Conservation (phyloP, 2,329 filamentous ascomycete species). For the Gyromitra esculenta region DNA sequence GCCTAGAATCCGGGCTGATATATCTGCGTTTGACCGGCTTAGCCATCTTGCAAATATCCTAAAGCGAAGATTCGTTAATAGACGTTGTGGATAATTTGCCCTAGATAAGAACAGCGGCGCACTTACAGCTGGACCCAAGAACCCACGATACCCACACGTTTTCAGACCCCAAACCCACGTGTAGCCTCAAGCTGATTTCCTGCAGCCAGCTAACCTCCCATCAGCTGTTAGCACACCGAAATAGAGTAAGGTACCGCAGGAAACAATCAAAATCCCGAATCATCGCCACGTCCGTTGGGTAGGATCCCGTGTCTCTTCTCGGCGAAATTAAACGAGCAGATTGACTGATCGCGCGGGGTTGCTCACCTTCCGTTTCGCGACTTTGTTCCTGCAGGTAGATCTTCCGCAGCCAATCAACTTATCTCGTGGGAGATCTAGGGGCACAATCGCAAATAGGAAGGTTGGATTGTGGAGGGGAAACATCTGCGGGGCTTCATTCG, state of each 20-base stretch:
- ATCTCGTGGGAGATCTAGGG: constrained; percentile 17
- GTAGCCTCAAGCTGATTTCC: background rate
- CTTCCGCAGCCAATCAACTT: constrained; percentile 38
- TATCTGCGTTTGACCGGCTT: constrained; percentile 22
- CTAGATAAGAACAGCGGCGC: background rate
- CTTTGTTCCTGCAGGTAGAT: constrained; percentile 29
- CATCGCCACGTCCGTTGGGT: constrained; percentile 3
- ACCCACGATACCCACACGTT: constrained; percentile 3
- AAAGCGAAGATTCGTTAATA: background rate
- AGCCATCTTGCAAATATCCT: background rate
- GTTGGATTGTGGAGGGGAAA: constrained; percentile 27
- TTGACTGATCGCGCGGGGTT: background rate
- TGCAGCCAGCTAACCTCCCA: constrained; percentile 19
- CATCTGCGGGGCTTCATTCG: background rate
- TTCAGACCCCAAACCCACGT: constrained; percentile 8
- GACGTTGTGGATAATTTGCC: background rate
- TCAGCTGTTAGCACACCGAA: constrained; percentile 7
- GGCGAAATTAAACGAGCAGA: constrained; percentile 18
- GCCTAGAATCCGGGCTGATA: constrained; percentile 2
- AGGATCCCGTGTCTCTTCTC: constrained; percentile 5
- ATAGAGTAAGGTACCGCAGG: constrained; percentile 2
- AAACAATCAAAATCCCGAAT: constrained; percentile 7
- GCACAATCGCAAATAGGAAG: constrained; percentile 33
- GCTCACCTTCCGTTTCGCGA: constrained; percentile 32
- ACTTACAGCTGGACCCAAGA: background rate